Percentiles rank a stretch among this genome's conserved stretches.
Conservation (phyloP, 768 basidiomycete genomes). For the Coprinopsis sp. region DNA sequence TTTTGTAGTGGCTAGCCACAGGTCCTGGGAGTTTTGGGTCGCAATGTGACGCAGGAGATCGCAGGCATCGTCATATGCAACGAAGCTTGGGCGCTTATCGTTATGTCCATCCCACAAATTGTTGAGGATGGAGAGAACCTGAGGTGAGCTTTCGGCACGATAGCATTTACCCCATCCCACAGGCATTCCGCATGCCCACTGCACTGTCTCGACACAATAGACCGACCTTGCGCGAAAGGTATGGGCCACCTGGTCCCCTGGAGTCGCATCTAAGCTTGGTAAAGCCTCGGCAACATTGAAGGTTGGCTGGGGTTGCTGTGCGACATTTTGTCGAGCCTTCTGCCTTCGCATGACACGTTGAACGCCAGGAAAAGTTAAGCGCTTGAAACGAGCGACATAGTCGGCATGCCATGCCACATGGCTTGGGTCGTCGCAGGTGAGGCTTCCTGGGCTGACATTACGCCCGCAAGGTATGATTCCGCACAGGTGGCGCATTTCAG, state of each 20-base stretch:
- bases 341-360: conserved; percentile 22
- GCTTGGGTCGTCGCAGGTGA: conserved; percentile 14
- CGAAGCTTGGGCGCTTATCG: conserved; percentile 13
- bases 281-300: conserved; percentile 1
- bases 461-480: conserved; percentile 20
- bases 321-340: background rate
- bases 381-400: conserved; percentile 14
- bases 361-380: conserved; percentile 21
- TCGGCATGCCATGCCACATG: conserved; percentile 18
- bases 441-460: conserved; percentile 2
- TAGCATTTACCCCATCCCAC: conserved; percentile 21
- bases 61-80: conserved; percentile 19
- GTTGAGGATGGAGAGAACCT: conserved; percentile 17
- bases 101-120: conserved; percentile 12
- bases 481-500: conserved; percentile 14
- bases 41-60: conserved; percentile 20
- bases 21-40: conserved; percentile 13
- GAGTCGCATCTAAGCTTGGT: conserved; percentile 7
- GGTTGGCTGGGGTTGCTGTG: conserved; percentile 1
- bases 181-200: conserved; percentile 22
- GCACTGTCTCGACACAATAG: conserved; percentile 17
- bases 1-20: conserved; percentile 16
- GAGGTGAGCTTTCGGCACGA: conserved; percentile 17
- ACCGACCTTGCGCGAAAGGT: conserved; percentile 11
- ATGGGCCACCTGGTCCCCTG: conserved; percentile 8